phyloP scores from a whole-genome alignment of 2,329 filamentous ascomycete species.

The Lecanicillium sp. region DNA sequence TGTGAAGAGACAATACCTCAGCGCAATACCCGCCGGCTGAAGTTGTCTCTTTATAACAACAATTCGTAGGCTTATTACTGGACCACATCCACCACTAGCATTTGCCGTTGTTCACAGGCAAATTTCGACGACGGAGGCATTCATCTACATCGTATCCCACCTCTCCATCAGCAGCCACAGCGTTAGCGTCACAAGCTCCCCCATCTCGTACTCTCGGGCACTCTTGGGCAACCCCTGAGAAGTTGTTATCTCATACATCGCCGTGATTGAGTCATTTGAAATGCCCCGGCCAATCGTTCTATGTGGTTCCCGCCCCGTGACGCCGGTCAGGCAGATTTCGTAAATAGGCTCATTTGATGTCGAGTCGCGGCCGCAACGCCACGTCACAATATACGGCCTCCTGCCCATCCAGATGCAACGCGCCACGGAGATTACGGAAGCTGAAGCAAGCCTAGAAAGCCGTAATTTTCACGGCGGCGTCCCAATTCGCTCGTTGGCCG shows the following conservation, averaged over 20 bases:
- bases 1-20: no score
- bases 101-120: not conserved
- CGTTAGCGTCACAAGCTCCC: not conserved
- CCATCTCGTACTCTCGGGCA: not conserved
- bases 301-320: not conserved
- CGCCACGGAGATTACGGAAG: conserved; percentile 1
- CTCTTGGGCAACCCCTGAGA: not conserved
- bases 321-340: not conserved
- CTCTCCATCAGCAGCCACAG: not conserved
- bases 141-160: not conserved
- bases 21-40: no score
- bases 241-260: not conserved
- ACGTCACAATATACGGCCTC: conserved; percentile 1
- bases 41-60: no score
- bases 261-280: not conserved
- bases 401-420: conserved; percentile 1
- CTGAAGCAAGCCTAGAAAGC: not conserved
- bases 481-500: not conserved
- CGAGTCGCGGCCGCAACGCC: conserved; percentile 1
- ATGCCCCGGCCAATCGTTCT: not conserved
- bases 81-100: not conserved
- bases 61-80: no score
- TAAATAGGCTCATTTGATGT: not conserved
- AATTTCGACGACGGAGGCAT: not conserved
- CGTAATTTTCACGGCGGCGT: conserved; percentile 1